Evolutionary conservation across 768 basidiomycete genomes (phyloP).

Genomic region (Lentinula detonsa): DNA sequence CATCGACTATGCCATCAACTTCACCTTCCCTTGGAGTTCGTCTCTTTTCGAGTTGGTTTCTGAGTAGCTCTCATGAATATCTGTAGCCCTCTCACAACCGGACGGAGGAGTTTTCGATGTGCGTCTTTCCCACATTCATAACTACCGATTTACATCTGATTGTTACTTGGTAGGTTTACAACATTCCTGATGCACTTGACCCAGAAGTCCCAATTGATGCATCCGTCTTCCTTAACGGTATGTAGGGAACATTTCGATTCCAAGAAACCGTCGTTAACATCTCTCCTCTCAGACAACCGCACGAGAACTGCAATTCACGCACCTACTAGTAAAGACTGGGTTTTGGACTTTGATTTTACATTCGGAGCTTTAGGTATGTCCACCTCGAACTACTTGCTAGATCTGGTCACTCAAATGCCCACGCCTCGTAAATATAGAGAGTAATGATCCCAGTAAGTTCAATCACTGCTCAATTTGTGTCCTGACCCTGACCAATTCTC

Average conservation of each 20-base stretch:
- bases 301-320: slow-evolving; percentile 42
- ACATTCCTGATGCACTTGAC: slow-evolving; percentile 29
- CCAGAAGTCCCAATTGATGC: slow-evolving; percentile 28
- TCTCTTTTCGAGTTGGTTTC: neutral
- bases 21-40: slow-evolving; percentile 54
- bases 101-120: slow-evolving; percentile 2
- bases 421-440: neutral
- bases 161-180: slow-evolving; percentile 12
- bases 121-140: neutral
- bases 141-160: neutral
- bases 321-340: slow-evolving; percentile 36
- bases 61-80: neutral
- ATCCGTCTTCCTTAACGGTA: slow-evolving; percentile 38
- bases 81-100: neutral
- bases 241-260: slow-evolving; percentile 1
- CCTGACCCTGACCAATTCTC: neutral
- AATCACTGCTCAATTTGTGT: neutral
- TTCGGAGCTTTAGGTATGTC: slow-evolving; percentile 1
- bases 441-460: neutral
- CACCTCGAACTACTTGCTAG: neutral
- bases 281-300: slow-evolving; percentile 9
- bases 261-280: neutral
- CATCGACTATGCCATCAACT: slow-evolving; percentile 69
- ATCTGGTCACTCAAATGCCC: neutral
- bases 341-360: slow-evolving; percentile 18